These are phyloP conservation scores for Mycena sanguinolenta DNA, from an alignment of 768 basidiomycete genomes.

Conservation along the genomic window DNA sequence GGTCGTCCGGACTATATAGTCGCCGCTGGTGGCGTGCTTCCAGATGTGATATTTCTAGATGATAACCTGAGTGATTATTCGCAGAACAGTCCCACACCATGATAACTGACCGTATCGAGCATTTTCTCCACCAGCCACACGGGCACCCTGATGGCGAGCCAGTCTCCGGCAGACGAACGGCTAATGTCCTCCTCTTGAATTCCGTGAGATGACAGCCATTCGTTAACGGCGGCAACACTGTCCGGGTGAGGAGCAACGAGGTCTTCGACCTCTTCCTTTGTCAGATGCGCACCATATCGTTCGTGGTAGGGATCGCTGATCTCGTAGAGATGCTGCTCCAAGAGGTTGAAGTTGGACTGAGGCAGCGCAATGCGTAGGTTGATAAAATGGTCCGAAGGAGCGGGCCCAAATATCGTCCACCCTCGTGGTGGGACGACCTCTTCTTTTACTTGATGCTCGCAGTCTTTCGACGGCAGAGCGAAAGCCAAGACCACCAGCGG, in stretches of 20 bases:
- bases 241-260: slow-evolving; percentile 68
- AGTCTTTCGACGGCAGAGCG: slow-evolving; percentile 28
- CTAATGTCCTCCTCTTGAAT: slow-evolving; percentile 51
- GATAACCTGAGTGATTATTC: slow-evolving; percentile 30
- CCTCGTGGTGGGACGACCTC: slow-evolving; percentile 55
- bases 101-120: slow-evolving; percentile 55
- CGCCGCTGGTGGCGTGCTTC: slow-evolving; percentile 60
- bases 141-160: slow-evolving; percentile 67
- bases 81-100: neutral
- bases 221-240: slow-evolving; percentile 62
- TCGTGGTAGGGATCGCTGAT: slow-evolving; percentile 68
- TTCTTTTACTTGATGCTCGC: slow-evolving; percentile 34
- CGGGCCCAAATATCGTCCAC: slow-evolving; percentile 61
- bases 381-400: slow-evolving; percentile 62
- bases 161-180: slow-evolving; percentile 65
- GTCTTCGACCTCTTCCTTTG: slow-evolving; percentile 68
- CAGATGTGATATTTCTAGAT: slow-evolving; percentile 67
- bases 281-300: slow-evolving; percentile 73
- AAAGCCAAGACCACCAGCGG: slow-evolving; percentile 19
- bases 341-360: slow-evolving; percentile 64
- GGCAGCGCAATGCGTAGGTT: slow-evolving; percentile 71
- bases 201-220: slow-evolving; percentile 69
- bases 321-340: slow-evolving; percentile 66
- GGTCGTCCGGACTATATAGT: slow-evolving; percentile 67
- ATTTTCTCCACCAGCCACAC: slow-evolving; percentile 71